Conservation (phyloP, 768 basidiomycete species). For the Suillus occidentalis region DNA sequence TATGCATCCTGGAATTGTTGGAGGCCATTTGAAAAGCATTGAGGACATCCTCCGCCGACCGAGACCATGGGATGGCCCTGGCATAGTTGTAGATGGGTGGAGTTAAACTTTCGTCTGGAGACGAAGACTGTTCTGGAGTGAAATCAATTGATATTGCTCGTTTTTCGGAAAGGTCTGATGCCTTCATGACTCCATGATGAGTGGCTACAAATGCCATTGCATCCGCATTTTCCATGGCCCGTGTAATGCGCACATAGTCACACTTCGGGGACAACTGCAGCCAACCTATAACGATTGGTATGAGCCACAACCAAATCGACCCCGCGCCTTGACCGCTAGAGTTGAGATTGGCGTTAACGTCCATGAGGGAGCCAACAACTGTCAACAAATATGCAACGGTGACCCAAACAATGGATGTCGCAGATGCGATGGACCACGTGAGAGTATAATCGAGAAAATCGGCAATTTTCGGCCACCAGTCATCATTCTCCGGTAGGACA, state of each 20-base stretch:
- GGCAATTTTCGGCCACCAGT: constrained; percentile 40
- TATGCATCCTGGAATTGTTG: constrained; percentile 10
- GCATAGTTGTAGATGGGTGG: constrained; percentile 29
- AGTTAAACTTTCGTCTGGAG: constrained; percentile 25
- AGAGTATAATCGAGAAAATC: constrained; percentile 37
- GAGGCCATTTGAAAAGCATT: constrained; percentile 6
- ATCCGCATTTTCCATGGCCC: constrained; percentile 33
- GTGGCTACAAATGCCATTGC: constrained; percentile 24
- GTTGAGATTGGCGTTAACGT: constrained; percentile 21
- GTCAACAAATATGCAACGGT: constrained; percentile 43
- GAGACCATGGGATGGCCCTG: constrained; percentile 22
- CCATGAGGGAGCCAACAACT: constrained; percentile 29
- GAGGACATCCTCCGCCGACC: constrained; percentile 5
- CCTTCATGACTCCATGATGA: constrained; percentile 3
- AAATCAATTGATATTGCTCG: constrained; percentile 5
- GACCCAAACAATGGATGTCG: constrained; percentile 43
- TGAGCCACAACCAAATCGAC: constrained; percentile 44
- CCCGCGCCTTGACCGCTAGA: constrained; percentile 39
- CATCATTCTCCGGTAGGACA: constrained; percentile 41
- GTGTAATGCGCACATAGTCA: constrained; percentile 30
- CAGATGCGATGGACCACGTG: constrained; percentile 41
- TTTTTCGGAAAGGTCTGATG: constrained; percentile 2
- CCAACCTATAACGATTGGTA: constrained; percentile 42
- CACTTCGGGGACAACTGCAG: constrained; percentile 41
- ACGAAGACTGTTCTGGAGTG: not conserved